Conservation (phyloP, 495 filamentous ascomycete genomes). For the Neurospora tetrasperma region DNA sequence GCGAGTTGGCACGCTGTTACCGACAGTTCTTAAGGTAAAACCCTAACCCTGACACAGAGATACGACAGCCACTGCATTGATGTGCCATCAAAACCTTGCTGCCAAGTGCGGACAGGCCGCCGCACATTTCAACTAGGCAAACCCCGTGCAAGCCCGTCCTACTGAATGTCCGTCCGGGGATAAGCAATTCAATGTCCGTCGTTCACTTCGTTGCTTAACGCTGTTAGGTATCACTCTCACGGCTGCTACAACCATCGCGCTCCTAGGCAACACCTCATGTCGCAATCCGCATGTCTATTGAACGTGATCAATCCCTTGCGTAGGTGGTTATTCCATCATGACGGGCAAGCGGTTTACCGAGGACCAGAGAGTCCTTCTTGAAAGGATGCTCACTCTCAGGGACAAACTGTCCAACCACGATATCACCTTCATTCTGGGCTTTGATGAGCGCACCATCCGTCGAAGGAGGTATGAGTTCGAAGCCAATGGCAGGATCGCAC, state of each 20-base stretch:
- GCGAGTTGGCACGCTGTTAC: not conserved
- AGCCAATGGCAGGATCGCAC: constrained; percentile 12
- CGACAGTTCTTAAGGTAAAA: not conserved
- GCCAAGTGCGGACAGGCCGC: not conserved
- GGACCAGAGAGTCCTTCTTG: constrained; percentile 12
- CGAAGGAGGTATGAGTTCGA: constrained; percentile 16
- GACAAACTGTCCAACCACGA: constrained; percentile 20
- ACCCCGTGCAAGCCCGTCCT: not conserved
- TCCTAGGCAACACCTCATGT: not conserved
- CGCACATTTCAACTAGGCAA: not conserved
- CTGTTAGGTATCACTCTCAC: not conserved
- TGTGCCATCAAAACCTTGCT: not conserved
- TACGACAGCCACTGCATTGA: not conserved
- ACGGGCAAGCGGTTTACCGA: constrained; percentile 17
- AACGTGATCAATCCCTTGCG: not conserved
- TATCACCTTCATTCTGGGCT: constrained; percentile 14
- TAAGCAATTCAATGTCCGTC: not conserved
- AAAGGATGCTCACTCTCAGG: constrained; percentile 12
- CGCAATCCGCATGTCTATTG: not conserved
- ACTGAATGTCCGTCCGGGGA: not conserved
- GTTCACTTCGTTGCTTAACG: not conserved
- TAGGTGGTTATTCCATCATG: constrained; percentile 6
- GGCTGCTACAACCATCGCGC: not conserved
- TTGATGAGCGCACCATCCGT: constrained; percentile 17
- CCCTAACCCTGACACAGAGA: not conserved